Evolutionary conservation across 345 rosid species (phyloP).

Genomic region (Odontarrhena argentea): DNA sequence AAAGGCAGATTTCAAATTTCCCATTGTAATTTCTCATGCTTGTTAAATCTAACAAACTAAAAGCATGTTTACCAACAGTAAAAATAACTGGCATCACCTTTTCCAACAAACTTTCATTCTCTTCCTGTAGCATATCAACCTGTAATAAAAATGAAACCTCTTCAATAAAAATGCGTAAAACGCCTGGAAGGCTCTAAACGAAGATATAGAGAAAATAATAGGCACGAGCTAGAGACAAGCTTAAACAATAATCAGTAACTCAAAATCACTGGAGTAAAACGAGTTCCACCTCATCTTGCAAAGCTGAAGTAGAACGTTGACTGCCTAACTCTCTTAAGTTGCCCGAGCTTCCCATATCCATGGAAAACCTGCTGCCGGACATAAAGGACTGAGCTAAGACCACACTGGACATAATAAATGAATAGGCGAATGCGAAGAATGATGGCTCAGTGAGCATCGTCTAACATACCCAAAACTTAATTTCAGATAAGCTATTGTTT

Average conservation of each 20-base stretch:
- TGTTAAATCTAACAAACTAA: not conserved
- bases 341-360: conserved; percentile 57
- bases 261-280: conserved; percentile 17
- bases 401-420: conserved; percentile 5
- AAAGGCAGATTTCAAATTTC: not conserved
- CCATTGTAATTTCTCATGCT: not conserved
- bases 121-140: conserved; percentile 79
- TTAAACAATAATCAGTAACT: conserved; percentile 9
- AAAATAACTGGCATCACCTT: conserved; percentile 54
- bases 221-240: conserved; percentile 6
- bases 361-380: conserved; percentile 49
- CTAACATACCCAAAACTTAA: not conserved
- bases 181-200: conserved; percentile 7
- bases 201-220: not conserved
- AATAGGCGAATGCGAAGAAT: conserved; percentile 12
- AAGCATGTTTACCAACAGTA: conserved; percentile 18
- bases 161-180: conserved; percentile 17
- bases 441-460: conserved; percentile 7
- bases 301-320: conserved; percentile 64
- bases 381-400: conserved; percentile 34
- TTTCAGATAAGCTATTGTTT: not conserved
- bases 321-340: conserved; percentile 54
- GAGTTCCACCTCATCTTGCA: conserved; percentile 73
- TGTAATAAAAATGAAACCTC: conserved; percentile 45
- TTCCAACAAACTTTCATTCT: conserved; percentile 61